Evolutionary conservation across 2,329 filamentous ascomycete species (phyloP).

Genomic region (Colletotrichum higginsianum): DNA sequence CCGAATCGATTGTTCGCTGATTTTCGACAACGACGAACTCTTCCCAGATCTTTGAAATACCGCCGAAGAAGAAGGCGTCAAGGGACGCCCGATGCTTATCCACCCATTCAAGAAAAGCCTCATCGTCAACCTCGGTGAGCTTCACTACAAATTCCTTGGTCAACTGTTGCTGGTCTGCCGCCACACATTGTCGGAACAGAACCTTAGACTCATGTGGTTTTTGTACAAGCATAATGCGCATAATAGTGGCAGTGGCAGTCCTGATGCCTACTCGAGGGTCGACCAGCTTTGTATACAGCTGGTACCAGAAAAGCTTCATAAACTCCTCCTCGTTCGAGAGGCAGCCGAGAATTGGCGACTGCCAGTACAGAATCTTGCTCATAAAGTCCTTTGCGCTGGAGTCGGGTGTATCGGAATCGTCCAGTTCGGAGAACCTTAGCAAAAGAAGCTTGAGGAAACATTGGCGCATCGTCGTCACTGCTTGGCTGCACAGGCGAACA

Average conservation of each 20-base stretch:
- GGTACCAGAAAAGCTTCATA: constrained; percentile 89
- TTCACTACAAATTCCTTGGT: constrained; percentile 85
- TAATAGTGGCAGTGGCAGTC: constrained; percentile 83
- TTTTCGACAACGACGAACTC: constrained; percentile 90
- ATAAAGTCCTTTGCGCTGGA: constrained; percentile 79
- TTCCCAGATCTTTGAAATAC: constrained; percentile 88
- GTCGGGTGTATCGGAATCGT: constrained; percentile 74
- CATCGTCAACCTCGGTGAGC: constrained; percentile 89
- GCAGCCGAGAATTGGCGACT: constrained; percentile 86
- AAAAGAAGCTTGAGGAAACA: constrained; percentile 86
- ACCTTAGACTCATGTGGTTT: constrained; percentile 86
- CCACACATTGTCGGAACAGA: constrained; percentile 80
- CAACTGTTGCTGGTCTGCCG: constrained; percentile 79
- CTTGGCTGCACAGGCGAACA: constrained; percentile 91
- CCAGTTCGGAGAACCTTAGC: constrained; percentile 86
- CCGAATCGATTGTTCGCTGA: constrained; percentile 81
- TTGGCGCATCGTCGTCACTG: constrained; percentile 80
- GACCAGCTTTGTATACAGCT: constrained; percentile 90
- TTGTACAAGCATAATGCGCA: constrained; percentile 94
- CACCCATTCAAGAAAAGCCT: constrained; percentile 89
- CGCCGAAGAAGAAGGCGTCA: constrained; percentile 85
- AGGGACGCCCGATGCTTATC: constrained; percentile 84
- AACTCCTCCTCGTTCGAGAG: constrained; percentile 86
- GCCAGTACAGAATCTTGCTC: constrained; percentile 94
- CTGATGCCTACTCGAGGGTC: constrained; percentile 78